Conservation (phyloP, 257 asterid genomes). For the Nicotiana sylvestris region DNA sequence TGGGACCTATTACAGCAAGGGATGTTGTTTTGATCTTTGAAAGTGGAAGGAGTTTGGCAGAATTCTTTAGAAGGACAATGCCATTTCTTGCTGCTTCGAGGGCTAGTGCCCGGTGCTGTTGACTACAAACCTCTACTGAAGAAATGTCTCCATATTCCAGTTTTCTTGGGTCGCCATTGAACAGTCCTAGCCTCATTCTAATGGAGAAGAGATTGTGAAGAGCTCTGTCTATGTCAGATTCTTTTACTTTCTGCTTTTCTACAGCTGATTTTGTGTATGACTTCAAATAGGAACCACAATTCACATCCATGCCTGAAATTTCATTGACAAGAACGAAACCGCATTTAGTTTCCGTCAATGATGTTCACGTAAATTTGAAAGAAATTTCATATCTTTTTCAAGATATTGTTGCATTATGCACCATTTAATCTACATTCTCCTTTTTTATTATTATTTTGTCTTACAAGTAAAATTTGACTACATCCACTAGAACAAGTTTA, state of each 20-base stretch:
- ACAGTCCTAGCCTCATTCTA: conserved; percentile 59
- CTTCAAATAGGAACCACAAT: conserved; percentile 46
- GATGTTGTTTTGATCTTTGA: conserved; percentile 30
- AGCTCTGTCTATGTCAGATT: conserved; percentile 55
- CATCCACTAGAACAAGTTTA: not conserved
- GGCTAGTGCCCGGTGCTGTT: conserved; percentile 48
- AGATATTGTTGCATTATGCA: not conserved
- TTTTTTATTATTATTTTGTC: not conserved
- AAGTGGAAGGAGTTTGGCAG: conserved; percentile 46
- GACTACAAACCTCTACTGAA: conserved; percentile 38
- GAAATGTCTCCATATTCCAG: conserved; percentile 36
- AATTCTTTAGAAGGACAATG: conserved; percentile 62
- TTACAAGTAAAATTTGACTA: not conserved
- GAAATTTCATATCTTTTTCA: not conserved
- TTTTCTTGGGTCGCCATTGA: conserved; percentile 48
- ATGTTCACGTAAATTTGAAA: not conserved
- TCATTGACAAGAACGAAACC: not conserved
- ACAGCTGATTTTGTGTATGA: conserved; percentile 48
- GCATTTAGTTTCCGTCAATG: not conserved
- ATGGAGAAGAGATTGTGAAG: conserved; percentile 50
- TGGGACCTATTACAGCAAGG: conserved; percentile 60
- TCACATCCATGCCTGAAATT: conserved; percentile 62
- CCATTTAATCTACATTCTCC: not conserved
- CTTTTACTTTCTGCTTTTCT: conserved; percentile 31
- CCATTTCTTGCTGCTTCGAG: conserved; percentile 58